Conservation (phyloP, 768 basidiomycete genomes). For the Epithele typhae region DNA sequence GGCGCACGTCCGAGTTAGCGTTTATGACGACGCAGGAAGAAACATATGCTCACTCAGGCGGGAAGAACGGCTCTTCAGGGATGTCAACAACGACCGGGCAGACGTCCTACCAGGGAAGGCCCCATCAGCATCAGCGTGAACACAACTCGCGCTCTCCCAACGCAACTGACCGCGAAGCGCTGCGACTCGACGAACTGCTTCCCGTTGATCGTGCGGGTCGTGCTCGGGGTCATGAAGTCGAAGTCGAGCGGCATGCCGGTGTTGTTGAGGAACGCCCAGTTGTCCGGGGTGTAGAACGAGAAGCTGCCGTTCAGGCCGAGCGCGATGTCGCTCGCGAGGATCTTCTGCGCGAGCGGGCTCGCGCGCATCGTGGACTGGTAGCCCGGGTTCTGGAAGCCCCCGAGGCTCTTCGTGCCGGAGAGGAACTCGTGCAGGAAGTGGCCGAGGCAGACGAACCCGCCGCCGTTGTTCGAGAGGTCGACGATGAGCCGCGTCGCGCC, state of each 20-base stretch:
- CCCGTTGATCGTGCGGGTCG: slow-evolving; percentile 26
- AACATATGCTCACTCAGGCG: slow-evolving; percentile 30
- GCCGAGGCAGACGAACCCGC: slow-evolving; percentile 60
- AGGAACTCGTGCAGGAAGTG: slow-evolving; percentile 57
- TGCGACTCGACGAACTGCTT: slow-evolving; percentile 26
- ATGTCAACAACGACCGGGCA: slow-evolving; percentile 30
- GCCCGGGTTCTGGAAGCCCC: slow-evolving; percentile 45
- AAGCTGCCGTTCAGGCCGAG: slow-evolving; percentile 33
- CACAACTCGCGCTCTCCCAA: not conserved
- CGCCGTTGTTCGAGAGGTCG: slow-evolving; percentile 61
- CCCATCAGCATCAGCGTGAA: no score
- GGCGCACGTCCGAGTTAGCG: not conserved
- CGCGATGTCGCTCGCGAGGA: slow-evolving; percentile 48
- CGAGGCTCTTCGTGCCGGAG: slow-evolving; percentile 35
- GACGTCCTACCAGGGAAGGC: no score
- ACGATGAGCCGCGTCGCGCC: slow-evolving; percentile 50
- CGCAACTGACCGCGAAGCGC: slow-evolving; percentile 27
- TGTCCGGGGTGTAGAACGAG: slow-evolving; percentile 46
- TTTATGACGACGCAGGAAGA: no score
- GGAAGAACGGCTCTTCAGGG: slow-evolving; percentile 43
- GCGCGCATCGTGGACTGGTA: slow-evolving; percentile 53
- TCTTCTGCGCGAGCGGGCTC: slow-evolving; percentile 55
- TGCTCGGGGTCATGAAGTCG: slow-evolving; percentile 29
- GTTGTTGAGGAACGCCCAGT: slow-evolving; percentile 39
- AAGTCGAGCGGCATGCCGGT: slow-evolving; percentile 18